Conservation (phyloP, 768 basidiomycete species). For the Leucocoprinus birnbaumii region DNA sequence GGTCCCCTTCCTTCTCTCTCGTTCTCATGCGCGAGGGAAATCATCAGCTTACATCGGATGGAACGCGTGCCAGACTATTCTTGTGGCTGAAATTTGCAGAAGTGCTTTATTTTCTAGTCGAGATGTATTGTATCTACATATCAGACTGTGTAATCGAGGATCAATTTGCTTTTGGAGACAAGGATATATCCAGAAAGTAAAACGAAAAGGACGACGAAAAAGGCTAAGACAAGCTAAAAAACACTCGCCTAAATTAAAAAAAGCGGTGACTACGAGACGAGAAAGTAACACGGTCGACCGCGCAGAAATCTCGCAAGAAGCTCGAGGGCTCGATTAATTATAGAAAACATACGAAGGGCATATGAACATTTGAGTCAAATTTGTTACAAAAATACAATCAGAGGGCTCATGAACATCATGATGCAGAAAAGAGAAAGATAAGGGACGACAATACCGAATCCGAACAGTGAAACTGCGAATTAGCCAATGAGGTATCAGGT, state of each 20-base stretch:
- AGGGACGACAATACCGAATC: background rate
- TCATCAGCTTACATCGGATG: too few species aligned
- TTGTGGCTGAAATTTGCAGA: too few species aligned
- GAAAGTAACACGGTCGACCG: background rate
- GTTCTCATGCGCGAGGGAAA: too few species aligned
- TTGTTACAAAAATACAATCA: constrained; percentile 1
- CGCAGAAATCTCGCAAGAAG: background rate
- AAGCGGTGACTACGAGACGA: background rate
- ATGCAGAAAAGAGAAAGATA: background rate
- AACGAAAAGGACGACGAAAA: too few species aligned
- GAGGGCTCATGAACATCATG: background rate
- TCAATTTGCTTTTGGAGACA: too few species aligned
- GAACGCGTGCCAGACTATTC: too few species aligned
- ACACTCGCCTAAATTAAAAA: background rate
- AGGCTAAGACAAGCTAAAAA: too few species aligned
- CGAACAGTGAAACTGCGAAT: background rate
- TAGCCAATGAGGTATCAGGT: background rate
- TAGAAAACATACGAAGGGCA: background rate
- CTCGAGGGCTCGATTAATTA: background rate
- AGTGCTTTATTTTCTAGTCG: too few species aligned
- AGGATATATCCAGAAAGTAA: too few species aligned
- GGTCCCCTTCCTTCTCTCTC: too few species aligned
- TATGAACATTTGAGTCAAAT: background rate
- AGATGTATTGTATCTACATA: too few species aligned
- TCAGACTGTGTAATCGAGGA: too few species aligned